Conservation (phyloP, 2,329 filamentous ascomycete genomes). For the Fusarium sp. region DNA sequence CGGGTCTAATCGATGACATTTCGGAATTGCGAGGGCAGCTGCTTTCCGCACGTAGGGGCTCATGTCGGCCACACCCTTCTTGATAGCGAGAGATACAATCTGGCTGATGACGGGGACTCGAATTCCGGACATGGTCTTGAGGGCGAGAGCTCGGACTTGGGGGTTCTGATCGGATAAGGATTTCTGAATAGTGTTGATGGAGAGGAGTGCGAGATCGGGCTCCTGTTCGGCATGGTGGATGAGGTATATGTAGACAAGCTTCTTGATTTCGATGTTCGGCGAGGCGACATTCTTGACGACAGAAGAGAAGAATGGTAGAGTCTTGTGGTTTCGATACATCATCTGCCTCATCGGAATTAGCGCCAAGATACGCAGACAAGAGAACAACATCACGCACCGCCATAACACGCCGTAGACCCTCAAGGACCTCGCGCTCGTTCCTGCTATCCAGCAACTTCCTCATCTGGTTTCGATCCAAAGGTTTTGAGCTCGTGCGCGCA, state of each 20-base stretch:
- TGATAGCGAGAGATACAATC: conserved; percentile 95
- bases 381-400: conserved; percentile 67
- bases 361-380: background rate
- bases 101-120: conserved; percentile 97
- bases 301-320: conserved; percentile 93
- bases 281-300: conserved; percentile 98
- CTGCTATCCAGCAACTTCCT: conserved; percentile 96
- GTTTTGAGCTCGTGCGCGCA: conserved; percentile 69
- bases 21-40: conserved; percentile 92
- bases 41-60: conserved; percentile 92
- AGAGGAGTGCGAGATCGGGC: conserved; percentile 92
- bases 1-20: conserved; percentile 92
- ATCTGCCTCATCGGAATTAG: conserved; percentile 66
- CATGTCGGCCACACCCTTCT: conserved; percentile 93
- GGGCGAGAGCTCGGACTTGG: conserved; percentile 87
- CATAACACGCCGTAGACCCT: conserved; percentile 88
- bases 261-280: conserved; percentile 93
- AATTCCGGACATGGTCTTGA: conserved; percentile 97
- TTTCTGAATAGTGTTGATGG: conserved; percentile 99
- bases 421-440: conserved; percentile 90
- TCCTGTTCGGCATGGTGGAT: conserved; percentile 96
- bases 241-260: conserved; percentile 98
- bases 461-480: conserved; percentile 82
- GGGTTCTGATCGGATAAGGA: conserved; percentile 93
- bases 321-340: conserved; percentile 93